Evolutionary conservation across 129 eudicot species (phyloP).

Genomic region (Chrysanthemum seticuspe): DNA sequence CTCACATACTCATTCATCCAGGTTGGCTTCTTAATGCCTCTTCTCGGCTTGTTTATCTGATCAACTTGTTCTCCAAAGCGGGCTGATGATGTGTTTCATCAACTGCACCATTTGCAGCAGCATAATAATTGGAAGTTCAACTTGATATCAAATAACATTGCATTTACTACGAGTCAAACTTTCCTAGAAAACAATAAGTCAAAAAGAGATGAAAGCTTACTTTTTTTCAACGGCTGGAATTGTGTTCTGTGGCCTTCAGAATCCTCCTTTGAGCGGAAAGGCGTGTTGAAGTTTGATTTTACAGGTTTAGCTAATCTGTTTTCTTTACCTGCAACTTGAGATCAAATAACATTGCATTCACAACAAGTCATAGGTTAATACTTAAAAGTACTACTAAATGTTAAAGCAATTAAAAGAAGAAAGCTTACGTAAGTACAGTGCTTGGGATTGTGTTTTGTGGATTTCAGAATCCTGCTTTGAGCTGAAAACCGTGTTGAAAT

Average conservation of each 20-base stretch:
- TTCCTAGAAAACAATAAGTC: slow-evolving; percentile 5
- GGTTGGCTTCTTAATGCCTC: slow-evolving; percentile 1
- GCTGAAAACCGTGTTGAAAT: too few species aligned
- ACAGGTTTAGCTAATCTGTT: too few species aligned
- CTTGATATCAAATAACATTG: background rate
- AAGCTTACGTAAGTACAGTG: too few species aligned
- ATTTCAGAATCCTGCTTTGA: too few species aligned
- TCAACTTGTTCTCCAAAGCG: background rate
- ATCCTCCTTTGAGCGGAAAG: slow-evolving; percentile 16
- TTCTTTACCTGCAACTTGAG: too few species aligned
- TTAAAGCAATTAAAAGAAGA: too few species aligned
- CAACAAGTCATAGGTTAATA: too few species aligned
- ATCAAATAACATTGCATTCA: too few species aligned
- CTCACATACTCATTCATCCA: slow-evolving; percentile 1
- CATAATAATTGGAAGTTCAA: background rate
- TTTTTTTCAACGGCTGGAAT: background rate
- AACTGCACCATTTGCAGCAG: background rate
- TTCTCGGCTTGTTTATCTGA: slow-evolving; percentile 4
- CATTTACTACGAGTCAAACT: background rate
- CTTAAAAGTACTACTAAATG: too few species aligned
- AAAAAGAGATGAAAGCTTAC: slow-evolving; percentile 16
- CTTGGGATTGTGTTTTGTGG: too few species aligned
- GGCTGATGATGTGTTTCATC: slow-evolving; percentile 1
- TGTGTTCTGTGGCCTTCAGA: background rate
- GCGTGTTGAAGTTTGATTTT: too few species aligned